Base-by-base conservation (phyloP, 305 asterid species). In the Striga hermonthica region DNA sequence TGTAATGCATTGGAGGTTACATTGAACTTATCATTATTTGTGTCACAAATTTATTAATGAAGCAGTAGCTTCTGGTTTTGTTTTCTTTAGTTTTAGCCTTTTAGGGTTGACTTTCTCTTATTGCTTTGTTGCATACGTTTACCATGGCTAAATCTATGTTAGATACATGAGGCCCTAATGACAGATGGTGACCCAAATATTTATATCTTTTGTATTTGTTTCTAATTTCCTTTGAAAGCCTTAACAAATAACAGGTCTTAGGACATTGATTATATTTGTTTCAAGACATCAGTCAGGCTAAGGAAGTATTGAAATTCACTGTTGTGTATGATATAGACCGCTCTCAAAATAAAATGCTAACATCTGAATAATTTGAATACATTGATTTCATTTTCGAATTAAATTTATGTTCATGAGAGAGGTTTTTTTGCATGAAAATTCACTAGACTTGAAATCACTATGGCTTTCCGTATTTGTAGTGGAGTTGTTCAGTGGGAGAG, bases 401-500 rank as follows among this genome's bases (percentile, higher is more conserved):
- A n/a, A 34, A 14, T 47, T 45, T 60, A 70, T 66, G 65, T 65
- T 72, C 61, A 68, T 43, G 31, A 67, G 31, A 11, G 2, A 31
- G 14, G 54, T 6, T 45, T 74, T 67, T 55, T 59, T 37, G 10
- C 57, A 9, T 5, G 37, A 50, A 50, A 41, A 43, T 35, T 44
- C 31, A 22, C 31, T 56, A 60, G 13, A 16, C 13, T 76, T 44
- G 64, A 61, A 52, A 65, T 61, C 40, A 57, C 49, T 58, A 68
- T 61, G 62, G 37, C 37, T 12, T 45, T 56, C 49, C n/a, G 54
- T 47, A 62, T 50, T 73, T 76, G 72, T 72, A 90, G 98, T 74
- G 98, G 98, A 68, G 62, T 74, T 71, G 81, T 86, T 68, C 64
- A 57, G 35, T 92, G 98, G 98, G 91, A 83, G 83, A 79, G 79